Percentiles rank a stretch among this genome's conserved stretches.
Conservation (phyloP, 2,329 filamentous ascomycete species). For the Neofusicoccum cordaticola region DNA sequence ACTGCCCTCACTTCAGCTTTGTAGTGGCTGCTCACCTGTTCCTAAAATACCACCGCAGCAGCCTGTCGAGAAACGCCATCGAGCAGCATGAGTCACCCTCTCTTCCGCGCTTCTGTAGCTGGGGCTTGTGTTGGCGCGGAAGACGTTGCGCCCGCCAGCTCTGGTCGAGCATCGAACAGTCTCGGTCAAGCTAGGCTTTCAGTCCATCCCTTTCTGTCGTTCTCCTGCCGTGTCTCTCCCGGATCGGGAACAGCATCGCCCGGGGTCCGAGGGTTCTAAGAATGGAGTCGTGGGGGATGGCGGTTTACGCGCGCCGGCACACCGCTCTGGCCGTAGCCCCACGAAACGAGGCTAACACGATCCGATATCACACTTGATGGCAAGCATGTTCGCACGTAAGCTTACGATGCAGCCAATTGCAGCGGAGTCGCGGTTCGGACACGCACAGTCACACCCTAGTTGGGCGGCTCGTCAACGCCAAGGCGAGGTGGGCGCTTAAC, state of each 20-base stretch:
- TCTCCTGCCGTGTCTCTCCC: too few species aligned
- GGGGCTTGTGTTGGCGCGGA: too few species aligned
- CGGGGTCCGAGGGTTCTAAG: not conserved
- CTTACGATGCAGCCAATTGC: not conserved
- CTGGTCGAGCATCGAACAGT: too few species aligned
- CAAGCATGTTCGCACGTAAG: not conserved
- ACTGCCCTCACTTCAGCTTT: not conserved
- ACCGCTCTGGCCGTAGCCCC: not conserved
- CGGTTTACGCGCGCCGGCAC: not conserved
- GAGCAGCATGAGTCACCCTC: not conserved
- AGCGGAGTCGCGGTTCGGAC: not conserved
- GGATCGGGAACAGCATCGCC: too few species aligned
- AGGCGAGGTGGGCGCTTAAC: conserved; percentile 13
- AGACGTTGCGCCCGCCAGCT: too few species aligned
- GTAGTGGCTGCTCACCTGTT: not conserved
- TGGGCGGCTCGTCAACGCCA: conserved; percentile 3
- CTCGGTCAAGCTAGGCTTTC: too few species aligned
- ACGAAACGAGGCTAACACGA: conserved; percentile 1
- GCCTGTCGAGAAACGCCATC: not conserved
- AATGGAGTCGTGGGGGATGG: not conserved
- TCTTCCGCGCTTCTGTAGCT: not conserved
- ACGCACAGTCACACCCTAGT: conserved; percentile 10
- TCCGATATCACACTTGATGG: conserved; percentile 6
- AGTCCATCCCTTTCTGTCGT: too few species aligned
- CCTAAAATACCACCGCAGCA: not conserved